Evolutionary conservation across 225 moss, liverwort and hornwort species (phyloP), one percentile per base, ranked within the genome.

Genomic region (Sphagnum tenellum): DNA sequence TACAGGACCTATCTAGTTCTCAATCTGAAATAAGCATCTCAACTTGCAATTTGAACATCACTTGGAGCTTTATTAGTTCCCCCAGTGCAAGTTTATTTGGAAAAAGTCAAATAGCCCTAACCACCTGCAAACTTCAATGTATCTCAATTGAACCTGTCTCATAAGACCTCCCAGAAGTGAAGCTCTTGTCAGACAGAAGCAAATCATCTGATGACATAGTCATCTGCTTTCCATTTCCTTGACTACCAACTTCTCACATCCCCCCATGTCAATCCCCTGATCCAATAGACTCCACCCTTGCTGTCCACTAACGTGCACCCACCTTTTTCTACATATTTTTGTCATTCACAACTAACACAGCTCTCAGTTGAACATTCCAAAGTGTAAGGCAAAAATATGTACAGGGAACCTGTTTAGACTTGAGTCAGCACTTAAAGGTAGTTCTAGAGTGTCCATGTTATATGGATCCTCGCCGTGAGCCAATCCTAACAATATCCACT

Each of bases 351-450:
- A 68, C 66, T 66, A 58, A 74, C 70, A 53, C 67, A 59, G 62
- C 64, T 57, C 59, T 44, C 62, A 67, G 64, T 65, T 63, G 70
- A 64, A 66, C 75, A 71, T 77, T 68, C 71, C 62, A 69, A 74
- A 76, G 64, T 54, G 72, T 72, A 78, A 59, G 64, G 76, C 63
- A 60, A 67, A 73, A 56, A 64, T 81, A 78, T 85, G 56, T 85
- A 85, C 85, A 85, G 75, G 78, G 61, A 61, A 61, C 58, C 75
- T 76, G 69, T 72, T 71, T 72, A 73, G 70, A 52, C 52, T 58
- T 49, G 73, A 67, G 29, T 29, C 63, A 59, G 72, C 78, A 67
- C 73, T 67, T 71, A 44, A 44, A 4, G 9, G 46, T 3, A 11
- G 11, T 10, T 5, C 5, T 45, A 7, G 2, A 4, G 13, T 60